phyloP scores from a whole-genome alignment of 495 filamentous ascomycete genomes.

The Glutinoglossum americanum region DNA sequence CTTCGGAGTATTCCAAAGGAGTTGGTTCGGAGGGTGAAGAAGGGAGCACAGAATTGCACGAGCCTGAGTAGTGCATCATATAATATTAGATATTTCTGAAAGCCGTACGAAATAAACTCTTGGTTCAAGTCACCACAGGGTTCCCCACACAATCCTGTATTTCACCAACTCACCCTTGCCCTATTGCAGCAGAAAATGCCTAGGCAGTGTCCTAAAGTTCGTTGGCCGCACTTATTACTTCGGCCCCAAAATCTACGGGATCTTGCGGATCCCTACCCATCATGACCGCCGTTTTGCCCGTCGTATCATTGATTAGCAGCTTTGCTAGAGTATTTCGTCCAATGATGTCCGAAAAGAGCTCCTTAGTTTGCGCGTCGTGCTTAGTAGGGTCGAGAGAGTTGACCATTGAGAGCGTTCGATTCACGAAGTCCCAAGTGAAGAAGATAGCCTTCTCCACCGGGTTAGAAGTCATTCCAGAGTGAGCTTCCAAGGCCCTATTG shows the following conservation, averaged over 20 bases:
- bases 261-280: neutral
- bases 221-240: neutral
- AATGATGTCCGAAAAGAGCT: neutral
- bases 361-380: neutral
- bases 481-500: slow-evolving; percentile 1
- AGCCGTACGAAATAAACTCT: neutral
- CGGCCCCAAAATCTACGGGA: neutral
- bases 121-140: neutral
- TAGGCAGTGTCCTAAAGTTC: neutral
- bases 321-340: neutral
- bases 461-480: neutral
- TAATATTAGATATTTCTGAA: neutral
- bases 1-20: neutral
- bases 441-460: neutral
- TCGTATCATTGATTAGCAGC: slow-evolving; percentile 3
- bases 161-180: neutral
- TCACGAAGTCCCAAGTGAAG: slow-evolving; percentile 4
- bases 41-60: neutral
- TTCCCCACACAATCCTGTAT: neutral
- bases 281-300: neutral
- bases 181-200: neutral
- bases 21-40: neutral
- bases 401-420: slow-evolving; percentile 1
- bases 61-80: neutral
- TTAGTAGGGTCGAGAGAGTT: neutral